phyloP scores from a whole-genome alignment of 2,329 filamentous ascomycete genomes.

The Trichoderma asperellum region DNA sequence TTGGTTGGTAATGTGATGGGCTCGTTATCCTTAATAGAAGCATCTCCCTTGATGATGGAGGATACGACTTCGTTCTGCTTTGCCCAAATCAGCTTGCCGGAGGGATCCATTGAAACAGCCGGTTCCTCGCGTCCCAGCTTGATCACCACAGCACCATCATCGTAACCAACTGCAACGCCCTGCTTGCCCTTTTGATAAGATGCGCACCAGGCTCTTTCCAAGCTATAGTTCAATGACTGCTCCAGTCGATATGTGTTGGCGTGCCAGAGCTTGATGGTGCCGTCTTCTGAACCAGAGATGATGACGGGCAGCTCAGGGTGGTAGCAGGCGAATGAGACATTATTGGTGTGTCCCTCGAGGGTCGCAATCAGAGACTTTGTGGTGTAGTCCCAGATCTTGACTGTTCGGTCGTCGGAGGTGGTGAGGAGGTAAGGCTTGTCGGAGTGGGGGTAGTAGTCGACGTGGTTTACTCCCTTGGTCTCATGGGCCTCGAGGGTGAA shows the following conservation, averaged over 20 bases:
- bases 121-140: slow-evolving; percentile 98
- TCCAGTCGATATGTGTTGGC: slow-evolving; percentile 96
- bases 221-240: slow-evolving; percentile 92
- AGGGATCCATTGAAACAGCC: slow-evolving; percentile 94
- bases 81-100: slow-evolving; percentile 95
- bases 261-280: slow-evolving; percentile 97
- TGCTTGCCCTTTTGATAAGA: slow-evolving; percentile 94
- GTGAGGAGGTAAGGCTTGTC: slow-evolving; percentile 89
- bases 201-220: slow-evolving; percentile 97
- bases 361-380: slow-evolving; percentile 97
- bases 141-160: slow-evolving; percentile 95
- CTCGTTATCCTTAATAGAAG: slow-evolving; percentile 82
- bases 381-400: slow-evolving; percentile 99
- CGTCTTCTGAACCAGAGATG: slow-evolving; percentile 96
- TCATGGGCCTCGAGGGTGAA: slow-evolving; percentile 97
- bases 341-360: slow-evolving; percentile 94
- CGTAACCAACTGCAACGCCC: slow-evolving; percentile 92
- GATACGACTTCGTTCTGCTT: slow-evolving; percentile 94
- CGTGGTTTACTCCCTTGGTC: slow-evolving; percentile 96
- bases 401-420: slow-evolving; percentile 92
- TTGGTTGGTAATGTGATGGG: slow-evolving; percentile 87
- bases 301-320: slow-evolving; percentile 97
- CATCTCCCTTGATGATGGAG: slow-evolving; percentile 88
- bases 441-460: slow-evolving; percentile 82
- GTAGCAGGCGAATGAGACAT: slow-evolving; percentile 97